These are phyloP conservation scores for Rubroshorea leprosula DNA, from an alignment of 345 rosid species.

Conservation along the genomic window DNA sequence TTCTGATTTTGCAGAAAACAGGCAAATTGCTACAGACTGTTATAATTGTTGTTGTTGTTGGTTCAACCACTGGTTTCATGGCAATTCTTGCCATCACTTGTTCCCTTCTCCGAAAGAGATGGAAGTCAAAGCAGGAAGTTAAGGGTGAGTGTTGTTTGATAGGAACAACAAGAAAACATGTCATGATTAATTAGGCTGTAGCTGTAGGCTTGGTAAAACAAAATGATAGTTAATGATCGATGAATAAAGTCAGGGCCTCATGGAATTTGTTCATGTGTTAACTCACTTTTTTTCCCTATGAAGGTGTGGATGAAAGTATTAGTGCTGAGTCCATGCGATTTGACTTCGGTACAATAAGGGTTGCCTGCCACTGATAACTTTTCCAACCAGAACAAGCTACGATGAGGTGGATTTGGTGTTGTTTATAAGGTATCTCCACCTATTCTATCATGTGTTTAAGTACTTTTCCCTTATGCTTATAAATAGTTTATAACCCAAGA, in stretches of 20 bases:
- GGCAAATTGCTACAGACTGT: neutral
- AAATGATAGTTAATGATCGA: too few species aligned
- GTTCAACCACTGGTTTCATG: slow-evolving; percentile 12
- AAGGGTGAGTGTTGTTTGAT: slow-evolving; percentile 1
- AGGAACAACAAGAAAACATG: too few species aligned
- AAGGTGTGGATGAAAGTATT: neutral
- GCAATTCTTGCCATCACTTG: slow-evolving; percentile 11
- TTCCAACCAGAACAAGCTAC: slow-evolving; percentile 29
- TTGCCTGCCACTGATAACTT: slow-evolving; percentile 34
- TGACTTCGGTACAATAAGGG: slow-evolving; percentile 8
- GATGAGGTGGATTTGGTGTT: slow-evolving; percentile 37
- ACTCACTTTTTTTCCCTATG: neutral
- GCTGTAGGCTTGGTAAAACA: too few species aligned
- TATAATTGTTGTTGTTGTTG: slow-evolving; percentile 16
- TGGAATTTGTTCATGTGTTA: neutral
- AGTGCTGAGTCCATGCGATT: slow-evolving; percentile 3
- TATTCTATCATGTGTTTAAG: too few species aligned
- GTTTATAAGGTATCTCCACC: slow-evolving; percentile 46
- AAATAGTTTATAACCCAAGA: too few species aligned
- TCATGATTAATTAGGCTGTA: too few species aligned
- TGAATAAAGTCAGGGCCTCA: too few species aligned
- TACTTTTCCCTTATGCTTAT: too few species aligned
- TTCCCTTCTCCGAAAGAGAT: slow-evolving; percentile 11
- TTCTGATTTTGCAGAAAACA: slow-evolving; percentile 11
- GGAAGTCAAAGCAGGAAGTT: neutral